Conservation (phyloP, 176 grass and related monocot genomes). For the Hordeum marinum region DNA sequence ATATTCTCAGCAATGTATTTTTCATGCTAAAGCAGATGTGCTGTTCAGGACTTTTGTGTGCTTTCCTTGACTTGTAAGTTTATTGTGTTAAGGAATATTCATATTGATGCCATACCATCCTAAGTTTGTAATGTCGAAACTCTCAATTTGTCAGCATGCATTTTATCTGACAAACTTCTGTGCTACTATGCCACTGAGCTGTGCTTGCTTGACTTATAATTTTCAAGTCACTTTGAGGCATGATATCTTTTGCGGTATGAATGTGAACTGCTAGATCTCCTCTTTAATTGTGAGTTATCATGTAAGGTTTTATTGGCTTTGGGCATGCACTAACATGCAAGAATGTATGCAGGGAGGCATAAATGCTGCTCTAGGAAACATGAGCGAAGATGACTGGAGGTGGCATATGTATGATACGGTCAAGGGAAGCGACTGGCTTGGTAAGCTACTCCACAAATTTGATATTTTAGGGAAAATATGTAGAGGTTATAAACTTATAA, state of each 20-base stretch:
- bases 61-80: not conserved
- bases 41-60: not conserved
- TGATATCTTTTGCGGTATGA: not conserved
- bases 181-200: not conserved
- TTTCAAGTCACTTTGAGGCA: not conserved
- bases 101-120: not conserved
- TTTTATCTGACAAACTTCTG: not conserved
- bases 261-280: not conserved
- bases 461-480: not conserved
- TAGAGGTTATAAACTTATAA: not conserved
- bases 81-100: not conserved
- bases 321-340: not conserved
- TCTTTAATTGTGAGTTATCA: not conserved
- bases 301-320: not conserved
- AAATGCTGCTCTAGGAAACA: constrained; percentile 97
- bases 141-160: not conserved
- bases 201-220: not conserved
- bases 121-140: not conserved
- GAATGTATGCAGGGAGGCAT: constrained; percentile 67
- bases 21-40: not conserved
- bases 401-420: constrained; percentile 99
- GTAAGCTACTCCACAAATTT: constrained; percentile 31
- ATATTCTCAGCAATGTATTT: not conserved
- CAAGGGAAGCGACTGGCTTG: constrained; percentile 94
- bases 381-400: constrained; percentile 99